Percentiles rank a stretch among this genome's conserved stretches.
Evolutionary conservation across 257 asterid species (phyloP).

Genomic region (Linaria vulgaris): DNA sequence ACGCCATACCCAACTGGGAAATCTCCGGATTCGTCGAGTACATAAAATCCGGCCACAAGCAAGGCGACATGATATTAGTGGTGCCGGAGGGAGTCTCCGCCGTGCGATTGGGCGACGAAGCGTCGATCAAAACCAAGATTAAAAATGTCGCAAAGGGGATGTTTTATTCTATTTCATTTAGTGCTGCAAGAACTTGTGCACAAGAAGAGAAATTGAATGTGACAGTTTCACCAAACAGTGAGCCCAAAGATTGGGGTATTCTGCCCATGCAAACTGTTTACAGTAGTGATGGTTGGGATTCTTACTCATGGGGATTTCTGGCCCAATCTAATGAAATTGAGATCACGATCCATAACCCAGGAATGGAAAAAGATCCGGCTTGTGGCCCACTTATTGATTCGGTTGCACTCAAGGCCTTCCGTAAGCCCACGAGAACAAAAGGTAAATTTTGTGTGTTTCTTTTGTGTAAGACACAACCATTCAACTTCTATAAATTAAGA

Average conservation of each 20-base stretch:
- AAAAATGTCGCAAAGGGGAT: conserved; percentile 36
- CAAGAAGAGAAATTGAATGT: conserved; percentile 60
- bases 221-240: conserved; percentile 36
- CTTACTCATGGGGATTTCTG: conserved; percentile 68
- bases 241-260: conserved; percentile 50
- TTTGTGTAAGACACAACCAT: too few relatives aligned
- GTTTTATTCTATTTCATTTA: conserved; percentile 65
- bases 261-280: conserved; percentile 78
- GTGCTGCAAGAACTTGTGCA: conserved; percentile 76
- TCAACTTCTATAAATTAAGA: too few relatives aligned
- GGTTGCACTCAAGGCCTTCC: conserved; percentile 61
- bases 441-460: conserved; percentile 29
- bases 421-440: conserved; percentile 39
- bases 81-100: conserved; percentile 86
- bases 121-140: conserved; percentile 56
- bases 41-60: conserved; percentile 76
- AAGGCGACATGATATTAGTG: conserved; percentile 55
- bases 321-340: conserved; percentile 47
- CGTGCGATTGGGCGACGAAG: conserved; percentile 79
- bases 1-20: conserved; percentile 72
- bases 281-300: conserved; percentile 78
- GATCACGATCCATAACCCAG: conserved; percentile 62
- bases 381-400: conserved; percentile 71
- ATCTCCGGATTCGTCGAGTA: conserved; percentile 70
- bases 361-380: conserved; percentile 55